Evolutionary conservation across 2,329 filamentous ascomycete species (phyloP), one percentile per base, ranked within the genome.

Genomic region (Curvularia spicifera): DNA sequence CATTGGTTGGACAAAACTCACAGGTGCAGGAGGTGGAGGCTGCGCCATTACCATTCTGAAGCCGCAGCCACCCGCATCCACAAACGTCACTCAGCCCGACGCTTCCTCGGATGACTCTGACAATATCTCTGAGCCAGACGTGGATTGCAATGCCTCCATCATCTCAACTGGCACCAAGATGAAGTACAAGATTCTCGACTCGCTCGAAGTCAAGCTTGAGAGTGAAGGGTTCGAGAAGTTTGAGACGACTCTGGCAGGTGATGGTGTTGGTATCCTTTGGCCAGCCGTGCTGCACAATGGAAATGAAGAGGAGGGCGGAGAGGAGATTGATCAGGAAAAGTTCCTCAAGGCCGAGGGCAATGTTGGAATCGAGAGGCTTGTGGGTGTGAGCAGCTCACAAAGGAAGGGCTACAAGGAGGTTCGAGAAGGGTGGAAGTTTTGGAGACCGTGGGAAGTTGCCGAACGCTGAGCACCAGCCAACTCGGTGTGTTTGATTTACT

Each of bases 1-100:
- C 40, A 90, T 97, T 55, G 95, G 95, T 29, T 99, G 93, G 93
- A 97, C 95, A 12, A 99, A 99, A 77, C 84, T 99, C 56, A 99
- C 95, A 0, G 95, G 95, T 33, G 95, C 95, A 1, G 95, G 95
- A 22, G 96, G 95, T 12, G 96, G 95, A 56, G 95, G 95, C 2
- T 98, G 96, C 77, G 94, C 93, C 3, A 98, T 99, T 67, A 96
- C 94, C 0, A 81, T 99, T 4, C 82, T 99, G 48, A 90, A 89
- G 64, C 90, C 91, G 0, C 86, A 85, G 22, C 66, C 68, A 4
- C 66, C 65, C 13, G 60, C 59, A 3, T 59, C 68, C 73, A 85
- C 6, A 80, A 85, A 60, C 85, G 85, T 68, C 47, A 48, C 56
- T 4, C 63, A 68, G 29, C 51, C 61, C 47, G 64, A 70, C 29